phyloP scores from a whole-genome alignment of 768 basidiomycete genomes.

The Brasilioporus rufonigricans region DNA sequence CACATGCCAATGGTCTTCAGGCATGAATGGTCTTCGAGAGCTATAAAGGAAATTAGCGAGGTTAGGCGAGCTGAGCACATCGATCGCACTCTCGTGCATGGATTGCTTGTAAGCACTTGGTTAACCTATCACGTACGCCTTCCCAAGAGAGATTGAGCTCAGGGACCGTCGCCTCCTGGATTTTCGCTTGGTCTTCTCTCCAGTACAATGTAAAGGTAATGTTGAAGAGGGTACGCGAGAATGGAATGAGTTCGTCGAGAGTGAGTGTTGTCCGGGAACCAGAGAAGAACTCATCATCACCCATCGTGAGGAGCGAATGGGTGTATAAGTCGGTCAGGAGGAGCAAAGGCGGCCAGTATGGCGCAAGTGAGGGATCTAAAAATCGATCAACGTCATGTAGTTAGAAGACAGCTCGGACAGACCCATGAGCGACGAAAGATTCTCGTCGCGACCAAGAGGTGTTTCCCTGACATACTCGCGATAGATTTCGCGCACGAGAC shows the following conservation, averaged over 20 bases:
- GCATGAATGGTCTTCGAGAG: conserved; percentile 81
- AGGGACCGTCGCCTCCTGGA: conserved; percentile 40
- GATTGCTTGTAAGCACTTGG: conserved; percentile 74
- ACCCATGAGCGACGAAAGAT: conserved; percentile 39
- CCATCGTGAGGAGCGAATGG: conserved; percentile 84
- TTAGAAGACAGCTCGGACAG: conserved; percentile 12
- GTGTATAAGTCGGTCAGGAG: conserved; percentile 81
- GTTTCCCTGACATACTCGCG: conserved; percentile 61
- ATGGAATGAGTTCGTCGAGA: conserved; percentile 74
- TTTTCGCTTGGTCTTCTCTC: conserved; percentile 44
- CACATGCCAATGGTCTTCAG: conserved; percentile 82
- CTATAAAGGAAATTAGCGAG: conserved; percentile 39
- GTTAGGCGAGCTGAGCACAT: neutral
- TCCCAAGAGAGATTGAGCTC: conserved; percentile 54
- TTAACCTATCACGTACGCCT: conserved; percentile 70
- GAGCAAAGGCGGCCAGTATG: conserved; percentile 67
- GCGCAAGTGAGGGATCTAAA: conserved; percentile 44
- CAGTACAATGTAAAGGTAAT: conserved; percentile 80
- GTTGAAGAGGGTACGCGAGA: conserved; percentile 79
- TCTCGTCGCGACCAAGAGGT: conserved; percentile 59
- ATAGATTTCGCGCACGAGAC: conserved; percentile 74
- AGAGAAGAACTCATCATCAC: conserved; percentile 96
- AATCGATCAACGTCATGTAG: conserved; percentile 6
- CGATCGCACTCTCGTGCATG: conserved; percentile 82
- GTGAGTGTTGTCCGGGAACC: conserved; percentile 68